Base-by-base conservation (phyloP, 2,329 filamentous ascomycete species). In the Claviceps spartinae region DNA sequence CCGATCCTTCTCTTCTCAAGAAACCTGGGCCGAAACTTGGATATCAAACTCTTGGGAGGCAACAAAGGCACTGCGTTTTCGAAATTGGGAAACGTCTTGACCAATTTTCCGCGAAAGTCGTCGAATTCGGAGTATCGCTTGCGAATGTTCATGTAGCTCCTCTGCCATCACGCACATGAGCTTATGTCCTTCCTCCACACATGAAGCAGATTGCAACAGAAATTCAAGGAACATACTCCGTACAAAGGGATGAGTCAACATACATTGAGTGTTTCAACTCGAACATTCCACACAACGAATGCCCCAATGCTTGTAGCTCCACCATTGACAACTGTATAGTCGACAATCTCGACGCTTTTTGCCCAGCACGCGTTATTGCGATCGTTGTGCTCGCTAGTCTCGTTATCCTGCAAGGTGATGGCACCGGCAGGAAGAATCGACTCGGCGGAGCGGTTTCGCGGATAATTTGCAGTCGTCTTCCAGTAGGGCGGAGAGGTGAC, bases 101-200 rank as follows among this genome's bases (percentile, higher is more conserved):
- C 72, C 20, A 98, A 77, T 58, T 82, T 81, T 48, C 76, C 70
- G 51, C 89, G 80, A 55, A 98, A 77, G 52, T 86, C 81, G 65
- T 94, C 88, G 63, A 97, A 97, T 65, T 97, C 91, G 0, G 90
- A 96, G 68, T 96, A 97, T 65, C 90, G 77, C 63, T 83, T 84
- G 54, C 79, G 72, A 57, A 83, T 79, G 55, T 76, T 74, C 69
- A 84, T 81, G 47, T 70, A 74, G 54, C 76, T 75, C 43, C 80
- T 79, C 78, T 82, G 44, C 20, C 9, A 18, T 24, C 14, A 49
- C 24, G 8, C 20, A 36, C 18, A 47, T 52, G 18, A 52, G 47
- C 41, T 13, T 18, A 9, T n/a, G 36, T n/a, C 24, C 16, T 34
- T 46, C 8, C 26, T 34, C 30, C 30, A 11, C 30, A 34, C 30